Percentiles rank a stretch among this genome's conserved stretches.
Conservation (phyloP, 345 rosid genomes). For the Citrus sinensis region DVS_A1.0 CM039162.1:26357001-26357500, state of each 20-base stretch:
- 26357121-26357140: not conserved
- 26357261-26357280: not conserved
- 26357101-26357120: not conserved
- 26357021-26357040: not conserved
- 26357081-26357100: not conserved
- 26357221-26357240: not conserved
- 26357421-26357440: constrained; percentile 57
- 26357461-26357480: constrained; percentile 85
- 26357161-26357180: not conserved
- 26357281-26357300: not conserved
- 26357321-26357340: not conserved
- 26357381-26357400: constrained; percentile 1
- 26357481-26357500: constrained; percentile 73
- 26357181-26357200: not conserved
- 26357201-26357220: not conserved
- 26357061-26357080: not conserved
- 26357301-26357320: not conserved
- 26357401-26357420: too few species aligned
- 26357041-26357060: not conserved
- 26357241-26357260: not conserved
- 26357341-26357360: not conserved
- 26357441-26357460: constrained; percentile 79
- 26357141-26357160: not conserved
- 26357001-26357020: not conserved
- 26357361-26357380: not conserved